A percentile compares a stretch with the other conserved stretches of the same genome.
Conservation (phyloP, 2,329 filamentous ascomycete genomes). For the Stagonosporopsis vannaccii region DNA sequence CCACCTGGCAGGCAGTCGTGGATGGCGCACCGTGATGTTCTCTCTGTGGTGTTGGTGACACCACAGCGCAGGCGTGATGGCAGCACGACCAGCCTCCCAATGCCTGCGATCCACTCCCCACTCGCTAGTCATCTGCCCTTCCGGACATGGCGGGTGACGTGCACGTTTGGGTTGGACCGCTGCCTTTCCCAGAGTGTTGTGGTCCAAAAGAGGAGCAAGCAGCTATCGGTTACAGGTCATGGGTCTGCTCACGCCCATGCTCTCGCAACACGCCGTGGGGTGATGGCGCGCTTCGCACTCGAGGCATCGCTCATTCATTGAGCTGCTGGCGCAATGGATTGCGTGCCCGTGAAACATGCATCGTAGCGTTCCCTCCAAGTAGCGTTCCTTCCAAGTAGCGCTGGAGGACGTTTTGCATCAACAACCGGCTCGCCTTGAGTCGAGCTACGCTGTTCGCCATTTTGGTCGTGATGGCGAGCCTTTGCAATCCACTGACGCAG, state of each 20-base stretch:
- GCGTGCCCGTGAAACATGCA: constrained; percentile 11
- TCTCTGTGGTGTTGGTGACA: constrained; percentile 25
- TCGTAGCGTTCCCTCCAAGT: constrained; percentile 2
- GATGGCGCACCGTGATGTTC: not conserved
- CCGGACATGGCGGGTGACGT: constrained; percentile 41
- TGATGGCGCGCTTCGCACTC: constrained; percentile 10
- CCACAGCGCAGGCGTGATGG: constrained; percentile 26
- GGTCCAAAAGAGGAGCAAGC: constrained; percentile 20
- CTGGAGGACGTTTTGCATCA: constrained; percentile 15
- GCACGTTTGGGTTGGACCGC: constrained; percentile 40
- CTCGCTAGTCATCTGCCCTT: constrained; percentile 44
- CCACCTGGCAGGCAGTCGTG: not conserved
- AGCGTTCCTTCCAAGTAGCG: not conserved
- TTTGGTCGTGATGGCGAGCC: constrained; percentile 25
- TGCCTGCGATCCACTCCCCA: constrained; percentile 28
- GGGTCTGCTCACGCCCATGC: constrained; percentile 24
- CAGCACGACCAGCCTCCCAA: constrained; percentile 26
- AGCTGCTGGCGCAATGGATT: constrained; percentile 13
- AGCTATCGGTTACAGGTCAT: constrained; percentile 44
- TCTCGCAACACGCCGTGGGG: constrained; percentile 8
- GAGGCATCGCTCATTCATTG: not conserved
- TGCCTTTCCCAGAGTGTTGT: constrained; percentile 32
- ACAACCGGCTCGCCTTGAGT: constrained; percentile 21
- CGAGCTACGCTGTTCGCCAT: constrained; percentile 25
- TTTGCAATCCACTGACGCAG: constrained; percentile 26